Conservation (phyloP, 2,329 filamentous ascomycete species). For the Trichoderma sp. region DNA sequence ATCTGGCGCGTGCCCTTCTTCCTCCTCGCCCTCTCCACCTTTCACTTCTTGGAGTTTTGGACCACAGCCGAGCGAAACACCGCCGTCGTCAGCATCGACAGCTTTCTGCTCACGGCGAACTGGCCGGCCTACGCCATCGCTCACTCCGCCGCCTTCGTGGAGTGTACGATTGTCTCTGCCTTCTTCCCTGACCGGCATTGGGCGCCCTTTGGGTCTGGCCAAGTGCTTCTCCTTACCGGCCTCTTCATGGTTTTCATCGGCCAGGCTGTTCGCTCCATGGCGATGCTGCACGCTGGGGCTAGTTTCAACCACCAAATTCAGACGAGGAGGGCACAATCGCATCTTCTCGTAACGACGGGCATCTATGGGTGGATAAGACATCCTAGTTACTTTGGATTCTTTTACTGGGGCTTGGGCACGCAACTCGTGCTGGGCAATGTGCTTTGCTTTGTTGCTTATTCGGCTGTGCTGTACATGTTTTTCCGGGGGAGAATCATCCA, state of each 20-base stretch:
- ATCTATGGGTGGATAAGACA: constrained; percentile 76
- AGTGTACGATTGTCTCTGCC: constrained; percentile 62
- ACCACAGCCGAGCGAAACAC: constrained; percentile 85
- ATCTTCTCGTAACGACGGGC: constrained; percentile 78
- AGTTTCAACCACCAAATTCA: constrained; percentile 93
- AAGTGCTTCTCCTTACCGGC: constrained; percentile 53
- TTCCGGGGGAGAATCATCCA: constrained; percentile 70
- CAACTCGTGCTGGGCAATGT: constrained; percentile 86
- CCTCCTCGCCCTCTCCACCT: constrained; percentile 65
- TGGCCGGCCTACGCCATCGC: constrained; percentile 82
- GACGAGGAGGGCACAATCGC: constrained; percentile 62
- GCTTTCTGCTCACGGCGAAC: constrained; percentile 83
- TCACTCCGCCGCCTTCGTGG: constrained; percentile 69
- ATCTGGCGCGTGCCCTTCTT: constrained; percentile 67
- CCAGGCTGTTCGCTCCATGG: constrained; percentile 72
- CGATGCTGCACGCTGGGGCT: constrained; percentile 84
- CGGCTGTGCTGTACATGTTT: constrained; percentile 77
- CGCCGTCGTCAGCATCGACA: constrained; percentile 63
- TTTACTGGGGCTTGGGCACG: constrained; percentile 96
- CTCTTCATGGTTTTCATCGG: constrained; percentile 64
- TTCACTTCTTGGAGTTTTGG: constrained; percentile 97
- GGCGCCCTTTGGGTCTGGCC: constrained; percentile 44
- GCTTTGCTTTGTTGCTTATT: constrained; percentile 72
- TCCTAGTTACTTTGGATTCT: constrained; percentile 96
- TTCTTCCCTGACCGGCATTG: constrained; percentile 52